Evolutionary conservation across 768 basidiomycete genomes (phyloP).

Genomic region (Boletus eberwhitei): DNA sequence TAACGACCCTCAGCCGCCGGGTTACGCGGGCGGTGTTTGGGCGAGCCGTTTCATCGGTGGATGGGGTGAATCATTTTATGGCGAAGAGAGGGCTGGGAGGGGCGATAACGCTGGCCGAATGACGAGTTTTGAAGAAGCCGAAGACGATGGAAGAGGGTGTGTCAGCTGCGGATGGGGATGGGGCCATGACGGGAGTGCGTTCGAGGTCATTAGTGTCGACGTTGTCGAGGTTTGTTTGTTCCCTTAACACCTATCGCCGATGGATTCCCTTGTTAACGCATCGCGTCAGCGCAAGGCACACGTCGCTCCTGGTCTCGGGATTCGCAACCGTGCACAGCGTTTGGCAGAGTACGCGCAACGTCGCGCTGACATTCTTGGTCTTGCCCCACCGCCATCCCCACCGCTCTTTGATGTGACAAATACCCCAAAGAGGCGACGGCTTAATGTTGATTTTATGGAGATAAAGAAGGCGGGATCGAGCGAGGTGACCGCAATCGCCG

Average conservation of each 20-base stretch:
- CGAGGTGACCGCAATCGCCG: slow-evolving; percentile 26
- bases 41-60: slow-evolving; percentile 43
- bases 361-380: slow-evolving; percentile 43
- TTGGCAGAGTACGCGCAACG: slow-evolving; percentile 65
- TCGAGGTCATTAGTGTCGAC: slow-evolving; percentile 64
- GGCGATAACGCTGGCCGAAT: slow-evolving; percentile 24
- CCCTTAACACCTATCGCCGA: neutral
- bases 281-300: slow-evolving; percentile 47
- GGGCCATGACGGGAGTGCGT: slow-evolving; percentile 72
- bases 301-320: slow-evolving; percentile 50
- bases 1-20: slow-evolving; percentile 19
- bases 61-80: slow-evolving; percentile 35
- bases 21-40: slow-evolving; percentile 32
- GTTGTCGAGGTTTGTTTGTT: slow-evolving; percentile 64
- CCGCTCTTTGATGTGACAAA: slow-evolving; percentile 35
- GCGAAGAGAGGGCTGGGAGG: slow-evolving; percentile 29
- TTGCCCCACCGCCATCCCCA: slow-evolving; percentile 23
- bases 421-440: slow-evolving; percentile 30
- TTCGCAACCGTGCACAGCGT: slow-evolving; percentile 63
- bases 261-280: slow-evolving; percentile 1
- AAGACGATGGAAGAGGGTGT: slow-evolving; percentile 59
- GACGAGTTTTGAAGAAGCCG: slow-evolving; percentile 35
- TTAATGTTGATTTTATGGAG: slow-evolving; percentile 24
- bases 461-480: slow-evolving; percentile 19
- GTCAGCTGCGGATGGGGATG: slow-evolving; percentile 76